Evolutionary conservation across 2,329 filamentous ascomycete genomes (phyloP), one percentile per base, ranked within the genome.

Genomic region (Bipolaris victoriae): DNA sequence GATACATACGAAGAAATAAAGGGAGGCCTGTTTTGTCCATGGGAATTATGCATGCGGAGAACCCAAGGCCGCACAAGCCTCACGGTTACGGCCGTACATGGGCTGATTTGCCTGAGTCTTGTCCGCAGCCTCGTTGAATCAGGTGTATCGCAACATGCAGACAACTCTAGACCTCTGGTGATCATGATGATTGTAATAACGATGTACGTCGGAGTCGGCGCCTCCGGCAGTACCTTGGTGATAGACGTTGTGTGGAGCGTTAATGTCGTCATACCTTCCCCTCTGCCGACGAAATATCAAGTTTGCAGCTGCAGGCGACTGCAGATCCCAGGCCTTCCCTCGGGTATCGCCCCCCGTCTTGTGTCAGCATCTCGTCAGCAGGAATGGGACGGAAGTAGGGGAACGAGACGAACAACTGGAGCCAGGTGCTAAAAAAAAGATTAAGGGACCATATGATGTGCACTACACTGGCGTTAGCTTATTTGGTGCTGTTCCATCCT

Each of bases 21-120:
- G 43, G 24, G 26, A n/a, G 41, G 43, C 24, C 43, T 31, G 43
- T 45, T 44, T 65, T 6, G n/a, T 40, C 0, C 54, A 49, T 43
- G 69, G 63, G 26, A 68, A 55, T 49, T 71, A 65, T 43, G 68
- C 66, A 57, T 70, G 64, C 44, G 60, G 62, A 33, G n/a, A 13
- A 18, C 20, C 16, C 31, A 31, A 33, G 7, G n/a, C 24, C 26
- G 43, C 43, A 45, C n/a, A 20, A 33, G 43, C 43, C 26, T 31
- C 9, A 7, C 7, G 15, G 13, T 45, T 45, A 45, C 43, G 43
- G 43, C 40, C 40, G 40, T 43, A 31, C 16, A 29, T 29, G n/a
- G 26, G 18, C 3, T 31, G n/a, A 33, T 31, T 11, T 45, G 3
- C 18, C n/a, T 33, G 26, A 18, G 49, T 46, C 62, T 66, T 69